Conservation (phyloP, 495 filamentous ascomycete species). For the Choiromyces venosus region DNA sequence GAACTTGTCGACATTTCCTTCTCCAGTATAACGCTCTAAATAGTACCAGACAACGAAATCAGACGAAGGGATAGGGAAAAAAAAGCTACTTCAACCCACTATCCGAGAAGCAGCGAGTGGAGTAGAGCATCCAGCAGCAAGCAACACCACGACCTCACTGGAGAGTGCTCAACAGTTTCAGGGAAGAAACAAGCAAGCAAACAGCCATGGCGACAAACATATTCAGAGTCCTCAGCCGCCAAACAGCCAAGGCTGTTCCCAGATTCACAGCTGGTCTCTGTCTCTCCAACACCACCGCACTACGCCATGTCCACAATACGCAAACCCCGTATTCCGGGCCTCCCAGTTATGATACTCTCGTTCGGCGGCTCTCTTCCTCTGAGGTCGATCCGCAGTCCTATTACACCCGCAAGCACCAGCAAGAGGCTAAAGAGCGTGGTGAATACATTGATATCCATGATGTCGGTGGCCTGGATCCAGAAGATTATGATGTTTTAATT, state of each 20-base stretch:
- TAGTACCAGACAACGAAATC: too few relatives aligned
- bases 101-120: slow-evolving; percentile 2
- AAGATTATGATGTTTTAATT: slow-evolving; percentile 17
- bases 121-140: slow-evolving; percentile 13
- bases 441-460: slow-evolving; percentile 12
- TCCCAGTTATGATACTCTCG: slow-evolving; percentile 10
- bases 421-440: slow-evolving; percentile 5
- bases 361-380: neutral
- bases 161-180: too few relatives aligned
- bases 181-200: too few relatives aligned
- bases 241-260: slow-evolving; percentile 2
- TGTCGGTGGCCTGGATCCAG: slow-evolving; percentile 1
- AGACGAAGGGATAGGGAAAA: too few relatives aligned
- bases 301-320: neutral
- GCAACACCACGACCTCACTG: slow-evolving; percentile 1
- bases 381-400: slow-evolving; percentile 6
- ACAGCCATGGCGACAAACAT: too few relatives aligned
- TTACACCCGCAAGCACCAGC: neutral
- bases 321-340: slow-evolving; percentile 4
- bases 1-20: too few relatives aligned
- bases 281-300: too few relatives aligned
- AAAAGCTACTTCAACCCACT: neutral
- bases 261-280: too few relatives aligned
- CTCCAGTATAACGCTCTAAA: too few relatives aligned
- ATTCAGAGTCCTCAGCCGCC: slow-evolving; percentile 9